A percentile compares a stretch with the other conserved stretches of the same genome.
Evolutionary conservation across 2,329 filamentous ascomycete genomes (phyloP).

Genomic region (Bipolaris gigantea): DNA sequence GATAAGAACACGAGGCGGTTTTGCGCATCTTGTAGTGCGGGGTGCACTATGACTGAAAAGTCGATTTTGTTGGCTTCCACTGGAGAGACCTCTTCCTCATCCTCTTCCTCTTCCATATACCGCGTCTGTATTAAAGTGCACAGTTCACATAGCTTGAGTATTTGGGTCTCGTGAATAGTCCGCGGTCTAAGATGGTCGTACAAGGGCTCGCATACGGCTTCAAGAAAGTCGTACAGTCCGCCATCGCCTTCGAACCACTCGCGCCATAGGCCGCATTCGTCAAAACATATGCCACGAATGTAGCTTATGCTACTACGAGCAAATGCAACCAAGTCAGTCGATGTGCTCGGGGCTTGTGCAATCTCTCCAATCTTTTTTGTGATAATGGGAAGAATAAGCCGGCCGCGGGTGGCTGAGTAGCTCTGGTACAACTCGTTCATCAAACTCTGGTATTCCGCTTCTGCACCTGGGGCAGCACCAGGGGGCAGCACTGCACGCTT

Average conservation of each 20-base stretch:
- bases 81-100: constrained; percentile 52
- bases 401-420: constrained; percentile 61
- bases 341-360: constrained; percentile 61
- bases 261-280: constrained; percentile 68
- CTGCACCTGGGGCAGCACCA: constrained; percentile 60
- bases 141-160: constrained; percentile 67
- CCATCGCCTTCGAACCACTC: constrained; percentile 68
- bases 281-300: constrained; percentile 65
- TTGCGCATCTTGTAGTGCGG: constrained; percentile 68
- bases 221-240: constrained; percentile 66
- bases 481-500: constrained; percentile 64
- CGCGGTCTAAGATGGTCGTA: constrained; percentile 67
- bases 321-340: constrained; percentile 66
- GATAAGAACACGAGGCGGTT: constrained; percentile 68
- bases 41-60: constrained; percentile 64
- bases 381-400: constrained; percentile 63
- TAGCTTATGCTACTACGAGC: constrained; percentile 67
- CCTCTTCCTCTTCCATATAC: constrained; percentile 59
- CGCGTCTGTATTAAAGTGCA: constrained; percentile 67
- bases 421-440: constrained; percentile 67
- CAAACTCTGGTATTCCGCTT: constrained; percentile 67
- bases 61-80: constrained; percentile 60
- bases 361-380: constrained; percentile 62
- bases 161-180: constrained; percentile 67
- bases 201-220: constrained; percentile 67